Evolutionary conservation across 306 rosid species (phyloP).

Genomic region (Trichosanthes truncata): DNA sequence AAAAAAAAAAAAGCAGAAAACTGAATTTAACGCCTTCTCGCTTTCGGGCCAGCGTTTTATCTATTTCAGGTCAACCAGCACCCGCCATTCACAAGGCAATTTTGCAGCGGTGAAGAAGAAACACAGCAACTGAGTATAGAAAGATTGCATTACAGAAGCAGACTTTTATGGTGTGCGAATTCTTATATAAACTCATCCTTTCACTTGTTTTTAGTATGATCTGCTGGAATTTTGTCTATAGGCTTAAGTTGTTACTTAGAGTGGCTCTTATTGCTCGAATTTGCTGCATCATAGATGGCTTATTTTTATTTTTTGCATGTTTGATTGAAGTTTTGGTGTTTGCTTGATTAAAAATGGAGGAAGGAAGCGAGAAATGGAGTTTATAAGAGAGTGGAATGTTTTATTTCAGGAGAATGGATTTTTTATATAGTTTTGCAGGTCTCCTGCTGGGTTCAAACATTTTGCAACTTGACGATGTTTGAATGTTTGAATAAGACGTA

Average conservation of each 20-base stretch:
- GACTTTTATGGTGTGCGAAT: background rate
- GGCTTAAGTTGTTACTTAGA: background rate
- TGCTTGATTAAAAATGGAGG: background rate
- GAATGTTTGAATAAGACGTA: background rate
- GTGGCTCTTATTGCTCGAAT: background rate
- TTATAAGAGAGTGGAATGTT: background rate
- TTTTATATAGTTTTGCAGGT: background rate
- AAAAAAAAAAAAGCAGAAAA: background rate
- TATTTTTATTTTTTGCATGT: background rate
- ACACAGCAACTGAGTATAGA: background rate
- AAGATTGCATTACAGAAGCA: background rate
- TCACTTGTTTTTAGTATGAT: background rate
- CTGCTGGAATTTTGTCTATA: background rate
- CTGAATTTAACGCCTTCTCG: background rate
- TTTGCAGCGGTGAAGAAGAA: background rate
- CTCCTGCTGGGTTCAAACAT: background rate
- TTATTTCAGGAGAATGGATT: background rate
- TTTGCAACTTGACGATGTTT: background rate
- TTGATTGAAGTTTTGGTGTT: background rate
- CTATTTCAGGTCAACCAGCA: background rate
- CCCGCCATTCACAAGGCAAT: background rate
- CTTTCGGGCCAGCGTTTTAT: background rate
- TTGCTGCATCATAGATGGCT: background rate
- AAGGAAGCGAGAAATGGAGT: background rate
- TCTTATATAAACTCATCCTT: background rate